Conservation (phyloP, 2,329 filamentous ascomycete species). For the Aspergillus awamori region DNA sequence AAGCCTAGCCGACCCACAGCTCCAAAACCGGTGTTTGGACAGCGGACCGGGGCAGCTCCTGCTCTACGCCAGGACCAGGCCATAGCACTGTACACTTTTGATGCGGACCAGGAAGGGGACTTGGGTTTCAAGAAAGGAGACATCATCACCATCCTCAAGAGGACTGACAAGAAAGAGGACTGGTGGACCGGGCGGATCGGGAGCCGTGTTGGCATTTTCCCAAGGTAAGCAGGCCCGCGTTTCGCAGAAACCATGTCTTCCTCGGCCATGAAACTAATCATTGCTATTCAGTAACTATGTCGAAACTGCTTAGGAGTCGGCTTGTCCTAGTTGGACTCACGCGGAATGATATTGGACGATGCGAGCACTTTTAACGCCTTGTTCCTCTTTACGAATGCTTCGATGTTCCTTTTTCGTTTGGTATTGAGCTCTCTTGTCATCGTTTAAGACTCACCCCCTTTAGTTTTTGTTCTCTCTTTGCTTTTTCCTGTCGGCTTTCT, state of each 20-base stretch:
- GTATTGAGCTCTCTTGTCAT: neutral
- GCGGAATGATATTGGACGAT: constrained; percentile 30
- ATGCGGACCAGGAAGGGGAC: constrained; percentile 89
- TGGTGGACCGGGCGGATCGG: constrained; percentile 98
- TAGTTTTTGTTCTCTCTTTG: neutral
- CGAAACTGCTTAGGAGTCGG: constrained; percentile 32
- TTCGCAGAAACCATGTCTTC: neutral
- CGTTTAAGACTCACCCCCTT: neutral
- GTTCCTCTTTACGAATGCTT: neutral
- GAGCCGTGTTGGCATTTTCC: constrained; percentile 85
- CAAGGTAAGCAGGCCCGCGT: constrained; percentile 59
- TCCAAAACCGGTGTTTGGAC: constrained; percentile 80
- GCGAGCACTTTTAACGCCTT: neutral
- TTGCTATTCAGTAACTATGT: constrained; percentile 39
- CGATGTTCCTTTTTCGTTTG: constrained; percentile 7
- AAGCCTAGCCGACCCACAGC: constrained; percentile 79
- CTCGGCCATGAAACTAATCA: constrained; percentile 16
- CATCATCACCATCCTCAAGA: constrained; percentile 90
- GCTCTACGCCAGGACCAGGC: constrained; percentile 70
- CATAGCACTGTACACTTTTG: constrained; percentile 89
- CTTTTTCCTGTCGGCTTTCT: neutral
- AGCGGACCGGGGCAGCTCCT: constrained; percentile 46
- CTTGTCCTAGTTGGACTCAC: constrained; percentile 21
- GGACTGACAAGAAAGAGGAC: constrained; percentile 89
- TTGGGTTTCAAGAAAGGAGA: constrained; percentile 97